phyloP scores from a whole-genome alignment of 768 basidiomycete species.

The Tulasnella sp. region DNA sequence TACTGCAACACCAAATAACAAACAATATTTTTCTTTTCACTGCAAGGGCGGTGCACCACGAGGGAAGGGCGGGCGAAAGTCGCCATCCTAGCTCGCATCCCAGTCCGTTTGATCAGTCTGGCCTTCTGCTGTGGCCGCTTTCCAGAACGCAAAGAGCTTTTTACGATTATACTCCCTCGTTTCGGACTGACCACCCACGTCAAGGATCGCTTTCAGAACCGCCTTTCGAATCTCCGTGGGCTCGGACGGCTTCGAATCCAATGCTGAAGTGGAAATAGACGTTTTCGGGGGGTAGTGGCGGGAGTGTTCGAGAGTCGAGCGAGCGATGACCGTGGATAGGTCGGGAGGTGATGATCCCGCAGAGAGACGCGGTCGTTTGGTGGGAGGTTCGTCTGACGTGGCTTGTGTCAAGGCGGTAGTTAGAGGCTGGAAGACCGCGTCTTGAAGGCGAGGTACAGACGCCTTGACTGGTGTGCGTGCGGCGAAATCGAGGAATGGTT shows the following conservation, averaged over 20 bases:
- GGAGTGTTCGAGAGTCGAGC: constrained; percentile 49
- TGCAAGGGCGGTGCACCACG: no score
- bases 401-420: constrained; percentile 48
- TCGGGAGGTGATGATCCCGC: constrained; percentile 35
- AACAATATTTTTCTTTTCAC: neutral
- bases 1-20: constrained; percentile 2
- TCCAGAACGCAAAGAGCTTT: constrained; percentile 81
- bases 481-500: constrained; percentile 69
- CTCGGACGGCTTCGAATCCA: neutral
- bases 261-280: constrained; percentile 35
- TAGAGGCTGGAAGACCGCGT: constrained; percentile 65
- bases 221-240: constrained; percentile 47
- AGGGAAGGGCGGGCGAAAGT: neutral
- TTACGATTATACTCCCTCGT: constrained; percentile 74
- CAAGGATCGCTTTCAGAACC: constrained; percentile 63
- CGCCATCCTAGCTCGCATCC: constrained; percentile 28
- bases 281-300: constrained; percentile 35
- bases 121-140: constrained; percentile 50
- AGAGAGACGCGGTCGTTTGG: constrained; percentile 44
- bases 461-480: constrained; percentile 60
- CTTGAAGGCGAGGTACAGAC: constrained; percentile 71
- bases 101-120: constrained; percentile 40
- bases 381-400: constrained; percentile 43
- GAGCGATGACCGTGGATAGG: constrained; percentile 50
- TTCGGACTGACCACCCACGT: constrained; percentile 67